Base-by-base conservation (phyloP, 768 basidiomycete species). In the Vararia minispora region DNA sequence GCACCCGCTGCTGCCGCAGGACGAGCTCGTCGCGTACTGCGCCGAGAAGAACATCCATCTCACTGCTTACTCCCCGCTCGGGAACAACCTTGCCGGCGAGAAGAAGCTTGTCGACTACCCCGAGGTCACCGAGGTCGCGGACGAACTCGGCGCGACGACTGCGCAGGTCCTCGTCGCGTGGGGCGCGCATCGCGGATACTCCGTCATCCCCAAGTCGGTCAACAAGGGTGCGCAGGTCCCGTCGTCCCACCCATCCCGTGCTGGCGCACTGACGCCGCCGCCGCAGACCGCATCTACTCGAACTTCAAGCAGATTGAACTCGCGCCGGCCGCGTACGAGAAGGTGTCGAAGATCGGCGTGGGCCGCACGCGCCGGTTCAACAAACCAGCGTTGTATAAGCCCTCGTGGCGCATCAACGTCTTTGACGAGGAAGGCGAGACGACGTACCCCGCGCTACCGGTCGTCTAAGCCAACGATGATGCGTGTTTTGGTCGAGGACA, bases 111-210 rank as follows among this genome's bases (percentile, higher is more conserved):
- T 79, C 3, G 83, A 87, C 30, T 63, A 84, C 54, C 57, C 73
- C 4, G 63, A 62, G 32, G 70, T 91, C 18, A 50, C 66, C 32
- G 69, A 69, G 39, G 66, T 89, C 33, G 86, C 85, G 16, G 57
- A 73, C 43, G 67, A 64, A 50, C 66, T 80, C 25, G 61, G 63
- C 24, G 79, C 75, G 4, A 79, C 79, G 1, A 63, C 84, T 2
- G 88, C 86, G 0, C 84, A 91, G 57, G 79, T 91, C 26, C 67
- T 91, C 39, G 61, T 94, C 43, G 83, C 85, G 0, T 92, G 86
- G 86, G 80, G 75, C 10, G 71, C 60, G 26, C 55, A 76, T 48
- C 71, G 85, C 28, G 88, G 86, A 10, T 79, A 76, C 57, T 77
- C 76, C 7, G 80, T 90, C 44, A 86, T 90, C 50, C 88, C 88